phyloP scores from a whole-genome alignment of 345 rosid species.

The Ricinus communis region DNA sequence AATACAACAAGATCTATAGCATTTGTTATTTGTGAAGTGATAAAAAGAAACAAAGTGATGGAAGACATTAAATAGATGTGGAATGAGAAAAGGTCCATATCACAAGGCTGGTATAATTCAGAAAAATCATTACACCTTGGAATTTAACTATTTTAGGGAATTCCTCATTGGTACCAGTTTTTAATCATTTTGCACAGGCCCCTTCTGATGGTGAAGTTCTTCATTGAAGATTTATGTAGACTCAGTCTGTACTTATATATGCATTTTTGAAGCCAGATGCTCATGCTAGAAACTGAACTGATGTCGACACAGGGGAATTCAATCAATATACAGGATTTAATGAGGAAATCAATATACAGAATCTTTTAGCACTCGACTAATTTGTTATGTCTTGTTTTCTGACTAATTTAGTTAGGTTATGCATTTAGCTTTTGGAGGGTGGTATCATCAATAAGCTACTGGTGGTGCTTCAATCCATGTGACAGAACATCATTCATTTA shows the following conservation, averaged over 20 bases:
- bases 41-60: neutral
- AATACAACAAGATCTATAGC: neutral
- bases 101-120: neutral
- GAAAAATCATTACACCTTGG: neutral
- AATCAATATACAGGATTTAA: no score
- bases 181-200: neutral
- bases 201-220: neutral
- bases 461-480: neutral
- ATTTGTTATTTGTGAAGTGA: neutral
- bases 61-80: neutral
- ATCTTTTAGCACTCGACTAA: neutral
- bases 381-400: neutral
- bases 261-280: neutral
- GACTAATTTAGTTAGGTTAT: neutral
- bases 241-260: no score
- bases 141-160: neutral
- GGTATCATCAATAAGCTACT: neutral
- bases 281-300: no score
- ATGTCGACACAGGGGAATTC: no score
- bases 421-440: neutral
- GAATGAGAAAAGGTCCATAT: neutral
- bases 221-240: no score
- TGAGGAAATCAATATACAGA: no score
- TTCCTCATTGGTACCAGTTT: neutral
- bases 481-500: constrained; percentile 5